These are phyloP conservation scores for Claviceps sorghi DNA, from an alignment of 2,329 filamentous ascomycete species.

Conservation along the genomic window DNA sequence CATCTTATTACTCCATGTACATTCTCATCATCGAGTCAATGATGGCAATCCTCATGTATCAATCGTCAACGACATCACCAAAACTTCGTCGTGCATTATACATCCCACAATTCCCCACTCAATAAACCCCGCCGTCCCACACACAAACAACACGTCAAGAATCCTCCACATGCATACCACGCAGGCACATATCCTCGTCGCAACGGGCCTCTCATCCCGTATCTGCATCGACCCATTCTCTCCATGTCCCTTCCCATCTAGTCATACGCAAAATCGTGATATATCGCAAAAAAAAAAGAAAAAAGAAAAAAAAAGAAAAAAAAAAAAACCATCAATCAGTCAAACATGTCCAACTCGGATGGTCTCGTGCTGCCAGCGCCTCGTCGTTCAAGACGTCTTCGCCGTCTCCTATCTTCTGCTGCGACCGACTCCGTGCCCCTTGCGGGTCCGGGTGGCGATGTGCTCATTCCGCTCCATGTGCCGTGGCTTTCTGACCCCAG, in stretches of 20 bases:
- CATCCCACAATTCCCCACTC: too few species aligned
- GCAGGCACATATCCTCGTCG: neutral
- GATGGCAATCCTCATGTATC: too few species aligned
- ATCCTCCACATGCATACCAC: neutral
- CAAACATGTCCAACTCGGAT: conserved; percentile 23
- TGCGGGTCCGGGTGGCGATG: conserved; percentile 27
- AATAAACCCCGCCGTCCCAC: neutral
- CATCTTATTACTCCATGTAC: too few species aligned
- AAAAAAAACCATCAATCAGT: conserved; percentile 10
- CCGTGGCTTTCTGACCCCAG: conserved; percentile 35
- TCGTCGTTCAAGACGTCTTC: conserved; percentile 41
- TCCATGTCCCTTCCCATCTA: neutral
- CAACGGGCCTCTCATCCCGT: neutral
- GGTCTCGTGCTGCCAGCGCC: conserved; percentile 23
- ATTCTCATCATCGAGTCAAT: too few species aligned
- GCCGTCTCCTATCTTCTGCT: conserved; percentile 38
- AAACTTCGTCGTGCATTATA: too few species aligned
- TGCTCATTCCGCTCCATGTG: conserved; percentile 39
- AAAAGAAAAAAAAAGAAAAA: neutral
- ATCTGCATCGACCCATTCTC: neutral
- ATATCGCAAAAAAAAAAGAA: neutral
- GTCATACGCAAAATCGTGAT: neutral
- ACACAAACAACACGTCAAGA: neutral
- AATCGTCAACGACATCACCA: too few species aligned
- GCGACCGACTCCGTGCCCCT: conserved; percentile 18